Conservation (phyloP, 176 grass and related monocot genomes). For the Avena sativa region DNA sequence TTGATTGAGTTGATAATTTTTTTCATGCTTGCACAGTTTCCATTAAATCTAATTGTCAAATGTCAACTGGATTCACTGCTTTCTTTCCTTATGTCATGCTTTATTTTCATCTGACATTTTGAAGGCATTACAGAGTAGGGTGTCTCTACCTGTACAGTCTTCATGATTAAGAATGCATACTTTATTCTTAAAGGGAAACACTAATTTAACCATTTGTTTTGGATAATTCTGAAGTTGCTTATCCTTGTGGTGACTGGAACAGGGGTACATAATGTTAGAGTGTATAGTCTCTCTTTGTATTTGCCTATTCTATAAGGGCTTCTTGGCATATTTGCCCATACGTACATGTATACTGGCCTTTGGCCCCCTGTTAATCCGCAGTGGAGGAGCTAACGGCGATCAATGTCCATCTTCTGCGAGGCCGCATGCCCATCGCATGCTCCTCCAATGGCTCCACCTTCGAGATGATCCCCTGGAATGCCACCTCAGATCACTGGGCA, state of each 20-base stretch:
- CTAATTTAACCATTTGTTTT: too few species aligned
- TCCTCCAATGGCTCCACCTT: constrained; percentile 67
- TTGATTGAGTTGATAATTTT: too few species aligned
- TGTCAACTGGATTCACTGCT: not conserved
- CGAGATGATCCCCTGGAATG: constrained; percentile 50
- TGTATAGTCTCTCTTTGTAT: too few species aligned
- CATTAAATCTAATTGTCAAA: not conserved
- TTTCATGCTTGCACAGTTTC: too few species aligned
- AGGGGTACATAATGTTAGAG: too few species aligned
- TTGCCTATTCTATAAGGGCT: too few species aligned
- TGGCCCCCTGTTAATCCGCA: too few species aligned
- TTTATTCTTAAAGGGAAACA: not conserved
- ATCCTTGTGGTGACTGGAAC: not conserved
- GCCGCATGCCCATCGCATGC: constrained; percentile 59
- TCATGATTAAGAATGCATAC: not conserved
- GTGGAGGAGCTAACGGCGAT: not conserved
- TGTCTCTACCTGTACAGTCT: not conserved
- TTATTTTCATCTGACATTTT: not conserved
- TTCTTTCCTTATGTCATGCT: not conserved
- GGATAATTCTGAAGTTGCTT: not conserved
- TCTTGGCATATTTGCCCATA: too few species aligned
- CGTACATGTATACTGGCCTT: too few species aligned
- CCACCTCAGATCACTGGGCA: not conserved
- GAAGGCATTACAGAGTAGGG: not conserved
- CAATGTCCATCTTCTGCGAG: constrained; percentile 43